Base-by-base conservation (phyloP, 768 basidiomycete species). In the Russula vinacea region DNA sequence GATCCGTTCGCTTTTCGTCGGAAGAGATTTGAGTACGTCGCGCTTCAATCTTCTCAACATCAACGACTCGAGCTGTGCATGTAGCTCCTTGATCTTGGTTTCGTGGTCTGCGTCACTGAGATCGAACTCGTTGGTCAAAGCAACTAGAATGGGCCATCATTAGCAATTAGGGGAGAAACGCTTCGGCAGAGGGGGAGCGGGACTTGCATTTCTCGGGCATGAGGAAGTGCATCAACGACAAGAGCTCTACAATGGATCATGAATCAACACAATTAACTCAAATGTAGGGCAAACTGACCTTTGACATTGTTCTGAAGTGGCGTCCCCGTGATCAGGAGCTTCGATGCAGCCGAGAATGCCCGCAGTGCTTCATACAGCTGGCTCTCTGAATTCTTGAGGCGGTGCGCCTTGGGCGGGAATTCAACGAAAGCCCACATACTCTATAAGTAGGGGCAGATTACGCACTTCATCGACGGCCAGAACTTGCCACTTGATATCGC, bases 261-360 rank as follows among this genome's bases (percentile, higher is more conserved):
- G 22, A 62, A 56, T 53, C 29, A 69, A 47, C 69, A 64, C 47
- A 57, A 69, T 65, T 39, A 44, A n/a, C 24, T 29, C 16, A 16
- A 53, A 56, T 32, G 42, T 58, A 29, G 9, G 26, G 44, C 24
- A 51, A 62, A 44, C 80, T 50, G 70, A 94, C 95, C 95, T 81
- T 94, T 98, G 70, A 99, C 96, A 73, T 97, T 99, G 78, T 99
- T 99, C 75, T 99, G 97, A 60, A 99, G 79, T 29, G 97, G 97
- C 2, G 97, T 99, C 17, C 97, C 97, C 1, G 97, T 99, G 73
- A 99, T 98, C 70, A 99, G 85, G 61, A 99, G 82, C 77, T 96
- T 94, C 42, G 91, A 94, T 5, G 90, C 89, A 50, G 94, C 89
- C 53, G 86, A 83, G 79, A 98, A 99, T 67, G 90, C 84, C 71